phyloP scores from a whole-genome alignment of 768 basidiomycete genomes.

The Pleurotus citrinopileatus region DNA sequence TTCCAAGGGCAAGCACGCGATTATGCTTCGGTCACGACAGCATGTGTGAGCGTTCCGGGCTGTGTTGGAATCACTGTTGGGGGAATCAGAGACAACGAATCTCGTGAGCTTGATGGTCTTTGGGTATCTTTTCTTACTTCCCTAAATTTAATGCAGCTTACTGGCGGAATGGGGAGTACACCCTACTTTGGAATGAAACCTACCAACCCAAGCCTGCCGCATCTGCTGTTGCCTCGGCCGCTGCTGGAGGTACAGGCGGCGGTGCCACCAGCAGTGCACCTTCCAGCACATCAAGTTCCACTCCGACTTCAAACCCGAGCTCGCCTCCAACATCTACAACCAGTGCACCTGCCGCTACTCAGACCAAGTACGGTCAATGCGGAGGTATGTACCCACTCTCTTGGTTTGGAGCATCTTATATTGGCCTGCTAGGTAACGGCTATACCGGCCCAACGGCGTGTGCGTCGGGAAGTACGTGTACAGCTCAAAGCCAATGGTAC shows the following conservation, averaged over 20 bases:
- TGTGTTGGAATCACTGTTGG: constrained; percentile 22
- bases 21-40: constrained; percentile 36
- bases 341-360: constrained; percentile 6
- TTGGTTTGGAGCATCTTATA: not conserved
- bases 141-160: not conserved
- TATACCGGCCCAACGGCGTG: constrained; percentile 16
- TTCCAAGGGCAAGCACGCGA: constrained; percentile 35
- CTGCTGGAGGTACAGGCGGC: not conserved
- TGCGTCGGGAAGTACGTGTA: not conserved
- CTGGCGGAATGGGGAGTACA: not conserved
- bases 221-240: not conserved
- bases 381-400: not conserved
- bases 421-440: not conserved
- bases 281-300: not conserved
- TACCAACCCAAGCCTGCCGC: not conserved
- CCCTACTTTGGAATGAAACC: not conserved
- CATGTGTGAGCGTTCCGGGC: constrained; percentile 28
- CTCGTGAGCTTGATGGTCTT: constrained; percentile 16
- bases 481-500: not conserved
- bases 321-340: not conserved
- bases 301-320: not conserved
- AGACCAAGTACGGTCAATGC: constrained; percentile 9
- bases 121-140: not conserved
- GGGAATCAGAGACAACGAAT: constrained; percentile 24
- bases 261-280: not conserved